Conservation (phyloP, 139 green algal species). For the Dunaliella sp. region DNA sequence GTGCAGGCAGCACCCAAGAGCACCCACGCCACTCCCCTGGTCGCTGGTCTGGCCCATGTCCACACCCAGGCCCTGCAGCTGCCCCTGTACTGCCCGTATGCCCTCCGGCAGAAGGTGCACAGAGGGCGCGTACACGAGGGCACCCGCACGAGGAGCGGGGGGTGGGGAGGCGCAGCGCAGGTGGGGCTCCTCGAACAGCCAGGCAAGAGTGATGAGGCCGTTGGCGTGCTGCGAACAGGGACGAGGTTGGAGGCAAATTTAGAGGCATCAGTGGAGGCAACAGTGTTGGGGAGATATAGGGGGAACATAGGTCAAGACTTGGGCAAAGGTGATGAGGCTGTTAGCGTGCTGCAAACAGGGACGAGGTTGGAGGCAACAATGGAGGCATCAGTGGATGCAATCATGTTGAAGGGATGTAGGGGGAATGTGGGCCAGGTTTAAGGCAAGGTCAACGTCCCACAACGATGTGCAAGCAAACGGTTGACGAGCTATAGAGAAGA, state of each 20-base stretch:
- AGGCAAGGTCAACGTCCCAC: too few relatives aligned
- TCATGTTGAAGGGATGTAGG: too few relatives aligned
- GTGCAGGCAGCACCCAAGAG: not conserved
- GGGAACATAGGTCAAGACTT: too few relatives aligned
- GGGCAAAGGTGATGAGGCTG: slow-evolving; percentile 26
- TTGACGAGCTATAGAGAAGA: too few relatives aligned
- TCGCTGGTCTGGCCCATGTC: not conserved
- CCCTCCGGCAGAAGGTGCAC: not conserved
- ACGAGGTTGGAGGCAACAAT: too few relatives aligned
- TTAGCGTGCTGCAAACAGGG: slow-evolving; percentile 4
- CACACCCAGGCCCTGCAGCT: slow-evolving; percentile 1
- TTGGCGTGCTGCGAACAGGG: slow-evolving; percentile 8
- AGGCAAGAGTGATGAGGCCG: slow-evolving; percentile 31
- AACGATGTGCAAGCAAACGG: too few relatives aligned
- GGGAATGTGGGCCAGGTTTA: too few relatives aligned
- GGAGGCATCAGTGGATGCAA: too few relatives aligned
- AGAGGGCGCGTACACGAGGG: not conserved
- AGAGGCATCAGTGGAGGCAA: too few relatives aligned
- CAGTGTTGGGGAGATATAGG: too few relatives aligned
- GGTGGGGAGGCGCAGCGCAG: not conserved
- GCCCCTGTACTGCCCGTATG: not conserved
- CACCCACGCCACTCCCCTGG: not conserved
- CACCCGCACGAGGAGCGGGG: not conserved
- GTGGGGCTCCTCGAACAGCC: slow-evolving; percentile 43
- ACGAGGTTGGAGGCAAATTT: too few relatives aligned